phyloP scores from a whole-genome alignment of 1,139 yeast species.

The Saccharomyces hybrid region DNA sequence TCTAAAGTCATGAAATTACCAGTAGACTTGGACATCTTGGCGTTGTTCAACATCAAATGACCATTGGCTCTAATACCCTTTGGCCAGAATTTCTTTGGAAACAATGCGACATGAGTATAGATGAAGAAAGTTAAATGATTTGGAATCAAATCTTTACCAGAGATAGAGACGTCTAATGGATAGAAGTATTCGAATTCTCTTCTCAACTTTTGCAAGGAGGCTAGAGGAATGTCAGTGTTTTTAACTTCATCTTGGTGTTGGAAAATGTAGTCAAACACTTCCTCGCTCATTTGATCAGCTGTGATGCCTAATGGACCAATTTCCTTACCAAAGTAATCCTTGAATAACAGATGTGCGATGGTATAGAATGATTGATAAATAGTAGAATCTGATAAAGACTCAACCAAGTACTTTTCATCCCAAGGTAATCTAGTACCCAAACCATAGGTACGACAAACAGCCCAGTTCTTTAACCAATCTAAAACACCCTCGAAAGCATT shows the following conservation, averaged over 20 bases:
- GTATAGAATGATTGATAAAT: constrained; percentile 96
- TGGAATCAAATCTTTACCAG: constrained; percentile 96
- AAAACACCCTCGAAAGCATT: constrained; percentile 91
- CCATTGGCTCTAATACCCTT: constrained; percentile 92
- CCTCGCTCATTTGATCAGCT: constrained; percentile 89
- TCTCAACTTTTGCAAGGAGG: constrained; percentile 65
- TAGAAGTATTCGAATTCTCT: constrained; percentile 94
- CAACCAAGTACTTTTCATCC: constrained; percentile 92
- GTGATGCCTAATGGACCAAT: constrained; percentile 66
- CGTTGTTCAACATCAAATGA: constrained; percentile 88
- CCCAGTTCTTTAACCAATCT: constrained; percentile 98
- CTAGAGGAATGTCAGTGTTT: constrained; percentile 53
- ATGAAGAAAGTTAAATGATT: constrained; percentile 95
- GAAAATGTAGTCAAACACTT: constrained; percentile 88
- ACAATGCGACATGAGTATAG: constrained; percentile 85
- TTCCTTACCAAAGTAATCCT: constrained; percentile 75
- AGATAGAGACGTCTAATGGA: constrained; percentile 83
- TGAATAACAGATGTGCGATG: constrained; percentile 75
- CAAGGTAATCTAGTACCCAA: constrained; percentile 94
- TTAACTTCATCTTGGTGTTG: constrained; percentile 55
- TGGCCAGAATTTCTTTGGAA: constrained; percentile 92
- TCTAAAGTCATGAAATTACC: constrained; percentile 94
- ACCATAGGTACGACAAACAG: constrained; percentile 94
- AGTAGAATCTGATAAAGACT: constrained; percentile 93
- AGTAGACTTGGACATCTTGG: constrained; percentile 96